Base-by-base conservation (phyloP, 768 basidiomycete species). In the Aureoboletus auriporus region DNA sequence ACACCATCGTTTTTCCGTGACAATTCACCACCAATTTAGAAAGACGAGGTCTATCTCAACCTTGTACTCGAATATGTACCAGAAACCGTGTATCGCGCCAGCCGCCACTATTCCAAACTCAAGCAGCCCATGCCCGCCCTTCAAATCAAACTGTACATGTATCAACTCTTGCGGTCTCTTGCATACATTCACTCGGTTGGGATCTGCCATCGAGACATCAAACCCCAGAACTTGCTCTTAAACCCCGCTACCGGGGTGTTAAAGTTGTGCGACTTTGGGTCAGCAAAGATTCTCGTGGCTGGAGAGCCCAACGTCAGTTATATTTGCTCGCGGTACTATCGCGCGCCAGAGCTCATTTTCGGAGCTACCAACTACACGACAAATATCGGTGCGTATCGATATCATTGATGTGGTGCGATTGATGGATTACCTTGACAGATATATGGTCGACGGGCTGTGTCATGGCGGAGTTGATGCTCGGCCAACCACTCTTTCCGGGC, bases 401-500 rank as follows among this genome's bases (percentile, higher is more conserved):
- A 34, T 36, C 12, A 10, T 49, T 27, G 17, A 29, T 44, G 36
- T 41, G 37, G 44, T 37, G 14, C 37, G 46, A 44, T 52, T 45
- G 17, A 52, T 43, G 20, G 35, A 53, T 51, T 20, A 29, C 53
- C 11, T 44, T 17, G 16, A 16, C 60, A 94, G 94, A 99, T 66
- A 93, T 99, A 63, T 99, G 96, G 96, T 97, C 94, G 62, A 98
- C 95, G 36, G 96, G 96, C 31, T 99, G 96, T 73, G 96, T 99
- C 47, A 99, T 99, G 96, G 96, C 96, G 20, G 96, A 99, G 77
- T 70, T 99, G 67, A 98, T 99, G 94, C 76, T 98, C 49, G 96
- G 96, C 17, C 95, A 98, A 66, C 96, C 96, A 27, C 77, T 99
- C 47, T 99, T 99, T 82, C 96, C 96, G 4, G 96, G 96, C 51